A percentile compares a stretch with the other conserved stretches of the same genome.
phyloP scores from a whole-genome alignment of 2,329 filamentous ascomycete genomes.

The Fusarium kyushuense region DNA sequence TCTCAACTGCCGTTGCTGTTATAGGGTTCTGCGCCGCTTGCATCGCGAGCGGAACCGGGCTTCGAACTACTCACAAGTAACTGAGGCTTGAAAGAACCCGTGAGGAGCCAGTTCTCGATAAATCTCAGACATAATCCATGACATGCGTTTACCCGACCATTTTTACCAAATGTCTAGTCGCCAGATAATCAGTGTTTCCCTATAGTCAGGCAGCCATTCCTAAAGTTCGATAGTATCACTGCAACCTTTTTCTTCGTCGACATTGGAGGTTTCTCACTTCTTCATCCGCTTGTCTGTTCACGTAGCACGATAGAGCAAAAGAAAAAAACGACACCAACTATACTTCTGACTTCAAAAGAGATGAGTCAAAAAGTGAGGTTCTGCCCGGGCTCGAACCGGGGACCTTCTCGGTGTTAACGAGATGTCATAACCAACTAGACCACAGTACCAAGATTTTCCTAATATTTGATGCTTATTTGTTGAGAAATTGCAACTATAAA shows the following conservation, averaged over 20 bases:
- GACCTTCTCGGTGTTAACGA: slow-evolving; percentile 26
- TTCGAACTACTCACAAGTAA: slow-evolving; percentile 48
- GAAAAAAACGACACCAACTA: not conserved
- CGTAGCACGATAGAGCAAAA: not conserved
- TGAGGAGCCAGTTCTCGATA: not conserved
- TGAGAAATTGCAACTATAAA: accelerated
- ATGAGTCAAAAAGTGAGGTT: slow-evolving; percentile 2
- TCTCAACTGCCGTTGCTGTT: slow-evolving; percentile 64
- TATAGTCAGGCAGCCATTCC: not conserved
- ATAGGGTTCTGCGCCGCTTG: slow-evolving; percentile 56
- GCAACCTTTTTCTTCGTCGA: not conserved
- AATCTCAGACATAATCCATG: not conserved
- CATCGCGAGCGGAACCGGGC: slow-evolving; percentile 47
- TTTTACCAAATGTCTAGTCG: not conserved
- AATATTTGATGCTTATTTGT: accelerated
- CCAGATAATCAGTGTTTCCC: not conserved
- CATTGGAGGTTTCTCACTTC: not conserved
- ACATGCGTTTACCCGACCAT: not conserved
- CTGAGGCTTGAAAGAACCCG: not conserved
- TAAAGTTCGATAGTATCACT: not conserved
- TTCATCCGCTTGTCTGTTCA: not conserved
- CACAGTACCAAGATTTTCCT: slow-evolving; percentile 37
- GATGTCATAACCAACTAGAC: slow-evolving; percentile 37
- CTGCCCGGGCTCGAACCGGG: slow-evolving; percentile 21
- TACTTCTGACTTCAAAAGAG: not conserved